Base-by-base conservation (phyloP, 495 filamentous ascomycete genomes). In the Penicillium robsamsonii region DNA sequence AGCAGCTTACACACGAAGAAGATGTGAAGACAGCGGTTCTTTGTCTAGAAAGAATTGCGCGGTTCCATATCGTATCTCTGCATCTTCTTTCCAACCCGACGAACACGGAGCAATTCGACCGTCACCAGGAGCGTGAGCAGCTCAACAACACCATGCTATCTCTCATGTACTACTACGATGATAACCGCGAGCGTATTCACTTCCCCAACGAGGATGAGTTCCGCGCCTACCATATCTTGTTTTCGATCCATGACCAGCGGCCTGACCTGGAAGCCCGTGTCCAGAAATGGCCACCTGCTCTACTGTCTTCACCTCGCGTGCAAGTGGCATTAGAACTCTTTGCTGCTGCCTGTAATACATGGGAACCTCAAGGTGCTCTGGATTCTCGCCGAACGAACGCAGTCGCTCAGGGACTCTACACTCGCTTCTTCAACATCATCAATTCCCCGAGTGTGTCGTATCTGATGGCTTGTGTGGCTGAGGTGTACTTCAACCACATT, bases 111-210 rank as follows among this genome's bases (percentile, higher is more conserved):
- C 85, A 83, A n/a, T 97, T 96, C 65, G 86, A 87, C 40, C 83
- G 84, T 47, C 89, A 92, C 51, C 93, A 97, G 69, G 95, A 99
- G 67, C 81, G 90, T 20, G 92, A 99, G 70, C 95, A 97, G 63
- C 80, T 99, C 13, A 87, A 88, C 60, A 89, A 92, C 61, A 89
- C 92, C 1, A 80, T 97, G 48, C 78, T 94, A 6, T 95, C 93
- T 0, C 76, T 99, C 4, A 88, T 91, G 66, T 89, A 95, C 57
- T 87, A 92, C 55, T 96, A 96, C 65, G 91, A 96, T 50, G 87
- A 91, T 56, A 87, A 86, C 66, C 67, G 78, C 38, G 74, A 73
- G 17, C 76, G 74, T 15, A 71, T 83, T 13, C 47, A 55, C 0
- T 84, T 84, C 35, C 73, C 78, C 4, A 95, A 96, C 59, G 94